Base-by-base conservation (phyloP, 495 filamentous ascomycete species). In the Lasiosphaeriaceae sp. region DNA sequence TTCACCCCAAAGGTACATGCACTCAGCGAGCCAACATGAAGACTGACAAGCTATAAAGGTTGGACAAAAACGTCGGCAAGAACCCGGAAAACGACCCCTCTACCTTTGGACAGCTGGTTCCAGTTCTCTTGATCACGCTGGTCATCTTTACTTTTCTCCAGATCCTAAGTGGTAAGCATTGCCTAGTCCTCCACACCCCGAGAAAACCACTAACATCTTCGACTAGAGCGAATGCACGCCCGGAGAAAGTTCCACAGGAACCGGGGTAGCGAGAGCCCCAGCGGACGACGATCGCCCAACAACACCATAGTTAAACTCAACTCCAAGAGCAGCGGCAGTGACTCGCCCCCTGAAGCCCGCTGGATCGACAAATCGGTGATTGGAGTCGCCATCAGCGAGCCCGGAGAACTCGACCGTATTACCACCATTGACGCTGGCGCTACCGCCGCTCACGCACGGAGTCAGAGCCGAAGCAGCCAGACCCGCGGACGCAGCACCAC, bases 61-160 rank as follows among this genome's bases (percentile, higher is more conserved):
- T 65, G 37, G 47, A 49, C 26, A 2, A 19, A 17, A 17, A 43
- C 12, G 5, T 11, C 3, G 39, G 39, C 1, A 22, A 52, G 41
- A 70, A 67, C 50, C 48, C 61, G 14, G 70, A 73, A 50, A 64
- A 70, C 39, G 70, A 73, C 26, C 56, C 66, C 3, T 63, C 61
- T 19, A 63, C 64, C 22, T 73, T 73, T 16, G 68, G 70, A n/a
- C 70, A 73, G 55, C 63, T 73, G 23, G 67, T 73, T 22, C 70
- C 70, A 21, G 60, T 73, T 34, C 50, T 72, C 5, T 54, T 67
- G 29, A 67, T 64, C 6, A 57, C 57, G 17, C 50, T 72, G 52
- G 70, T 67, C 55, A 34, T 72, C 11, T 72, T 72, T 39, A 64
- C 63, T 26, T 71, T 72, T 43, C 46, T 63, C 49, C 69, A 72